Percentiles rank a stretch among this genome's conserved stretches.
These are phyloP conservation scores for Chaetothyriales sp. DNA, from an alignment of 2,329 filamentous ascomycete genomes.

Conservation along the genomic window DNA sequence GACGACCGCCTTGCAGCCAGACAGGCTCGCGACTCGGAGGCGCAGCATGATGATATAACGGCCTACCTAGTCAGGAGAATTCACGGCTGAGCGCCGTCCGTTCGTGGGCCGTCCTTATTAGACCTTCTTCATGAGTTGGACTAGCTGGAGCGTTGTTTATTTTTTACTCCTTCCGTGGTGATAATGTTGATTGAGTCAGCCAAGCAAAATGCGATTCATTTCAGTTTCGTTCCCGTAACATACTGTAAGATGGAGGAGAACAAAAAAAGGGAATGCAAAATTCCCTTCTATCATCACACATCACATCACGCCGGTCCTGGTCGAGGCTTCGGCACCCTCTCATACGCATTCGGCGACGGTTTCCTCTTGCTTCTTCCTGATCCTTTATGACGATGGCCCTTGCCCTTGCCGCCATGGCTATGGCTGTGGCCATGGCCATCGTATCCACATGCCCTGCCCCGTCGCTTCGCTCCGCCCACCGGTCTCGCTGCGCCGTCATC, in stretches of 20 bases:
- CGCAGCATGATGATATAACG: conserved; percentile 15
- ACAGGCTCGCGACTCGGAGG: conserved; percentile 12
- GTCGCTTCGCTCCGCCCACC: conserved; percentile 8
- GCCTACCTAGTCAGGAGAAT: neutral
- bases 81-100: neutral
- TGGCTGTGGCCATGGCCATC: conserved; percentile 14
- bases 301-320: neutral
- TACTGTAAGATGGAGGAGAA: neutral
- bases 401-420: conserved; percentile 16
- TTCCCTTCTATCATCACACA: neutral
- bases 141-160: no score
- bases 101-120: neutral
- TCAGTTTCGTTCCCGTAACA: neutral
- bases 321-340: conserved; percentile 28
- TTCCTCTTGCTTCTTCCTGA: conserved; percentile 14
- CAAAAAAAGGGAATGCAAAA: no score
- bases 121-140: neutral
- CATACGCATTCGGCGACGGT: conserved; percentile 35
- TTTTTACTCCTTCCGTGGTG: no score
- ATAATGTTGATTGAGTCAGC: neutral
- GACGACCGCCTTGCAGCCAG: neutral
- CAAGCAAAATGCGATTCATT: neutral
- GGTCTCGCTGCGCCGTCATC: conserved; percentile 18
- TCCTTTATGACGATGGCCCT: conserved; percentile 13
- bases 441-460: conserved; percentile 9